Conservation (phyloP, 2,329 filamentous ascomycete species). For the Ophiocordyceps camponoti-leonardi region DNA sequence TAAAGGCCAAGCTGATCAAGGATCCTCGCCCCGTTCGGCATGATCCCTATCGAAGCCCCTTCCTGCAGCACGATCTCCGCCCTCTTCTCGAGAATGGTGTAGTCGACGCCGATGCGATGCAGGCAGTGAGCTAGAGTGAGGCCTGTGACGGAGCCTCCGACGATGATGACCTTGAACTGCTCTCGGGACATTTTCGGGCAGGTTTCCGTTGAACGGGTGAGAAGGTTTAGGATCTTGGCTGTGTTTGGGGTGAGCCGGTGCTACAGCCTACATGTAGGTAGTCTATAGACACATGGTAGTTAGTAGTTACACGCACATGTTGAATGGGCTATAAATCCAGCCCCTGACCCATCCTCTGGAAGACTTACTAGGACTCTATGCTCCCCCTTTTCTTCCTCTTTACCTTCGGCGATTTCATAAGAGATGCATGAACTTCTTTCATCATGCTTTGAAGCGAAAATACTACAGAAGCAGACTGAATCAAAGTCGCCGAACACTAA, state of each 20-base stretch:
- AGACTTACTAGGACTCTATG: too few species aligned
- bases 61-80: constrained; percentile 22
- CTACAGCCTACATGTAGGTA: too few species aligned
- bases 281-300: too few species aligned
- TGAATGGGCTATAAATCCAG: too few species aligned
- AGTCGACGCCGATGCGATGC: constrained; percentile 26
- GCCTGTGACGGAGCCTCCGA: constrained; percentile 30
- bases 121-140: constrained; percentile 17
- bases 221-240: constrained; percentile 28
- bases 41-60: constrained; percentile 29
- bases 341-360: too few species aligned
- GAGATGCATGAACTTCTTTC: too few species aligned
- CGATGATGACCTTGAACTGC: constrained; percentile 15
- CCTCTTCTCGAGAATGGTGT: constrained; percentile 28
- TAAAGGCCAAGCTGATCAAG: constrained; percentile 27
- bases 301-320: too few species aligned
- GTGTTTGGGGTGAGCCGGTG: too few species aligned
- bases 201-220: constrained; percentile 30
- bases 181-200: neutral
- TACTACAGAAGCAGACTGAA: too few species aligned
- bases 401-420: too few species aligned
- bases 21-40: constrained; percentile 24
- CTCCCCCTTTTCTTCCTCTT: too few species aligned
- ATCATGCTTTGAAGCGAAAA: too few species aligned
- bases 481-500: constrained; percentile 50